Percentiles rank a stretch among this genome's conserved stretches.
Conservation (phyloP, 768 basidiomycete species). For the Psilocybe subaeruginosa region DNA sequence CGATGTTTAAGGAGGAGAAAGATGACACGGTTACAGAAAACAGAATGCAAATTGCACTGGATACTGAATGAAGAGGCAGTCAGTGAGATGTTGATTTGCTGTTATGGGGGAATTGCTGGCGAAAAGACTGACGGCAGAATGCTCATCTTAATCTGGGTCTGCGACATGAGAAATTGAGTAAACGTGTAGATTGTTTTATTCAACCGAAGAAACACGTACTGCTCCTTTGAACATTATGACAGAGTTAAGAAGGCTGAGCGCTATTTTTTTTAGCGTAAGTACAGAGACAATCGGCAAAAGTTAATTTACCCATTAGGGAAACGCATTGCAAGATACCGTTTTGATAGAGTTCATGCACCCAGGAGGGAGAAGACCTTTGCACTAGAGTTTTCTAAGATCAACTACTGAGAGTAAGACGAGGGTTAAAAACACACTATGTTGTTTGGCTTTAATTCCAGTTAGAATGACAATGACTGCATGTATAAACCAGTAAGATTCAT, state of each 20-base stretch:
- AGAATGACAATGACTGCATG: neutral
- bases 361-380: neutral
- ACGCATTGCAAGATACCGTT: constrained; percentile 6
- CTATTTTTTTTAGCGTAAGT: neutral
- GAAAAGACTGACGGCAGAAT: neutral
- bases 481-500: neutral
- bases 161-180: too few species aligned
- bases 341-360: constrained; percentile 1
- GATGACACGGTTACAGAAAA: constrained; percentile 5
- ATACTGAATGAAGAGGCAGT: neutral
- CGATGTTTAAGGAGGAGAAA: constrained; percentile 1
- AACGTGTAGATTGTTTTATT: neutral
- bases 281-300: neutral
- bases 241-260: constrained; percentile 1
- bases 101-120: neutral
- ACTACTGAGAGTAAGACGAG: neutral
- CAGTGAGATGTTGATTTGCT: neutral
- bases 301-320: neutral
- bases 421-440: neutral
- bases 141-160: constrained; percentile 1
- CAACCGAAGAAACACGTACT: neutral
- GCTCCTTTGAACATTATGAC: neutral
- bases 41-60: constrained; percentile 6
- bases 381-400: neutral
- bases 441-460: constrained; percentile 3